Evolutionary conservation across 768 basidiomycete genomes (phyloP), one percentile per base, ranked within the genome.

Genomic region (Tubosaeta sp.): DNA sequence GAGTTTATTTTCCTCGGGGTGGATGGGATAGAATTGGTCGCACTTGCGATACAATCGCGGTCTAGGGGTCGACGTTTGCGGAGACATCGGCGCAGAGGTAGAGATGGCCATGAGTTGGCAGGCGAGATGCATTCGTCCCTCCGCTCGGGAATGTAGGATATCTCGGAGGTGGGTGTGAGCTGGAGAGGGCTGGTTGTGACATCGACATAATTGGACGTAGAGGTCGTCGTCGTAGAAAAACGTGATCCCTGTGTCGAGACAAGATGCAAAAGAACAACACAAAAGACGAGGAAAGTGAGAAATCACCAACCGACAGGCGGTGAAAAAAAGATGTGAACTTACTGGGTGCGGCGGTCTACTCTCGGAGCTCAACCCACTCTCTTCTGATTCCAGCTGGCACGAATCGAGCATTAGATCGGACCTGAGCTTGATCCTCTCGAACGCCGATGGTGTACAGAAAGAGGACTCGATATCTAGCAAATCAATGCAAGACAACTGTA

Each of bases 221-320:
- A 65, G 0, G 61, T 65, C 6, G 70, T 71, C 29, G 70, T 68
- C 22, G 58, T 57, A 27, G 70, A 71, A 48, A 72, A 72, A 16
- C 66, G 70, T 9, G 70, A 71, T 38, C 40, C 56, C 71, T 70
- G 42, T 12, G 44, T 14, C n/a, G 22, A 27, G 32, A 18, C 10
- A 34, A 24, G 13, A 35, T 24, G 39, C 36, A 14, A 57, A 40
- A 3, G 27, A 32, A 40, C n/a, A 16, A 44, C 18, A 27, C 32
- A 35, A 25, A 48, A 44, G 22, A 27, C 7, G 44, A 27, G 18
- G 18, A 27, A 4, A 13, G 18, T 35, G 35, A 51, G 35, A 24
- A 13, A 30, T 19, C 11, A 27, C 36, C 13, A 18, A 8, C n/a
- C 14, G n/a, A 32, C 24, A 13, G 45, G 25, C 11, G 13, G 19